These are phyloP conservation scores for Tetracladium setigerum DNA, from an alignment of 495 filamentous ascomycete species.

Conservation along the genomic window DNA sequence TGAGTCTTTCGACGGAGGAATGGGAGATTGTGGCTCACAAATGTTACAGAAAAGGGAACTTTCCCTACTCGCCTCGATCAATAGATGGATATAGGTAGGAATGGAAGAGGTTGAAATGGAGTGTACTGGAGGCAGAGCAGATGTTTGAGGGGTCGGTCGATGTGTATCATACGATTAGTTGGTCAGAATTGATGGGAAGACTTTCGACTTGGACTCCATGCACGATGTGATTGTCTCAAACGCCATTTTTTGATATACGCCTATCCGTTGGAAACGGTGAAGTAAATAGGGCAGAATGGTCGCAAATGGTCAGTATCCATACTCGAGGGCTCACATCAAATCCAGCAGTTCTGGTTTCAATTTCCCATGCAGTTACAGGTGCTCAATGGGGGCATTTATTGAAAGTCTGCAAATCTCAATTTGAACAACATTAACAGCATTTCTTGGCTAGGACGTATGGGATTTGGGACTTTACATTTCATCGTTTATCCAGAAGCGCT, in stretches of 20 bases:
- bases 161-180: constrained; percentile 20
- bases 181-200: constrained; percentile 17
- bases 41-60: constrained; percentile 69
- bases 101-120: constrained; percentile 3
- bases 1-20: constrained; percentile 36
- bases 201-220: not conserved
- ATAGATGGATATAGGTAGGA: constrained; percentile 24
- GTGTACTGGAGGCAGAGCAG: constrained; percentile 5
- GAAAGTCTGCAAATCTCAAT: no score
- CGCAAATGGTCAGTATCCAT: no score
- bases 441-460: not conserved
- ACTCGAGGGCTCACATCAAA: no score
- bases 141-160: constrained; percentile 6
- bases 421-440: no score
- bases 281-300: no score
- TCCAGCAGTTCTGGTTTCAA: no score
- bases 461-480: not conserved
- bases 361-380: no score
- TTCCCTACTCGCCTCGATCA: constrained; percentile 71
- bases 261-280: no score
- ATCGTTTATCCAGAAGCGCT: not conserved
- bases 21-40: constrained; percentile 10
- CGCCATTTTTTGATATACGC: not conserved
- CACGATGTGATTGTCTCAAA: not conserved
- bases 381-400: no score